Evolutionary conservation across 106 monocot genomes (phyloP).

Genomic region (Phalaenopsis aphrodite): DNA sequence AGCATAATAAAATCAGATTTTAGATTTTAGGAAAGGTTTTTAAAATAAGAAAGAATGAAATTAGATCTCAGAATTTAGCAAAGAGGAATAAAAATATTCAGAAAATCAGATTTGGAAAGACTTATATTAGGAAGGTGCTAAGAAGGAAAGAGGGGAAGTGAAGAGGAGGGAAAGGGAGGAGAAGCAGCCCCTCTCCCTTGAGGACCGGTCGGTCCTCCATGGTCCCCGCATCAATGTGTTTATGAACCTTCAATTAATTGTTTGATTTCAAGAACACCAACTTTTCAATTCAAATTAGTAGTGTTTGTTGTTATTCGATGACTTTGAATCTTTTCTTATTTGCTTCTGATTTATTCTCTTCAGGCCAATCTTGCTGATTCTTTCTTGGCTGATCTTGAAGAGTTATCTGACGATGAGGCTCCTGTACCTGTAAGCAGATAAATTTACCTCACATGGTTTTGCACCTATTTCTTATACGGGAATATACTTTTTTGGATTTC

Average conservation of each 20-base stretch:
- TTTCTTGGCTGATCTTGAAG: constrained; percentile 21
- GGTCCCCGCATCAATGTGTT: background rate
- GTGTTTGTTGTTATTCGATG: background rate
- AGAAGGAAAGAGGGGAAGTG: too few relatives aligned
- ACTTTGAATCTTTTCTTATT: background rate
- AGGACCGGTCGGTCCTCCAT: too few relatives aligned
- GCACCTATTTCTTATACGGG: background rate
- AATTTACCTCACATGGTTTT: background rate
- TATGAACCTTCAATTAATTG: background rate
- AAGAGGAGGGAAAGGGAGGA: too few relatives aligned
- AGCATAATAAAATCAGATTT: too few relatives aligned
- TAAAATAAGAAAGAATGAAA: too few relatives aligned
- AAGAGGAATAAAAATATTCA: too few relatives aligned
- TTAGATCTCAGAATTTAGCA: too few relatives aligned
- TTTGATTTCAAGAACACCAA: background rate
- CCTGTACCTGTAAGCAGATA: constrained; percentile 10
- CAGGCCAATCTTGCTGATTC: constrained; percentile 28
- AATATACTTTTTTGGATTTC: background rate
- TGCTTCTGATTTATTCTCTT: background rate
- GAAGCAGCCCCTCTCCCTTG: too few relatives aligned
- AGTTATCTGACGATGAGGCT: constrained; percentile 13
- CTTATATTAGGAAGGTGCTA: too few relatives aligned
- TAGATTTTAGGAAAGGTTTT: too few relatives aligned
- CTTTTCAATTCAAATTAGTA: background rate
- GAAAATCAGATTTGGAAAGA: too few relatives aligned